A percentile compares a stretch with the other conserved stretches of the same genome.
Conservation (phyloP, 2,329 filamentous ascomycete genomes). For the Alternaria novae-zelandiae region DNA sequence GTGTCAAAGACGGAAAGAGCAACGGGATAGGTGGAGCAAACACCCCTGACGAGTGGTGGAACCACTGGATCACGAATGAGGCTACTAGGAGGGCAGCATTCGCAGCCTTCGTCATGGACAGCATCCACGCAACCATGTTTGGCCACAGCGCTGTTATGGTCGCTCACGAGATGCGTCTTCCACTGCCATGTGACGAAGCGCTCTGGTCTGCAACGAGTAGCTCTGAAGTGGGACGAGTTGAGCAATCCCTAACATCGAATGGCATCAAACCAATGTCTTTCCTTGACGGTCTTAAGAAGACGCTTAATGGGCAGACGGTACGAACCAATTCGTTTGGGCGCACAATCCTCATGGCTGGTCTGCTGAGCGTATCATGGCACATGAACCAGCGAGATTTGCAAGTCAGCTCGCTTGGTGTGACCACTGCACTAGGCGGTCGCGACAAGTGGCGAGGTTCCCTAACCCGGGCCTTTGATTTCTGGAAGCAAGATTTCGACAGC, state of each 20-base stretch:
- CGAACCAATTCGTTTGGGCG: slow-evolving; percentile 92
- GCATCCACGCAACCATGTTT: slow-evolving; percentile 97
- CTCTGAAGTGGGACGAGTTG: slow-evolving; percentile 82
- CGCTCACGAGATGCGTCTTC: slow-evolving; percentile 90
- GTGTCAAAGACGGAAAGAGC: slow-evolving; percentile 67
- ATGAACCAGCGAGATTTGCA: slow-evolving; percentile 97
- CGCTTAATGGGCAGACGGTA: slow-evolving; percentile 82
- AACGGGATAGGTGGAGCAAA: slow-evolving; percentile 60
- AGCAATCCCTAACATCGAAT: slow-evolving; percentile 78
- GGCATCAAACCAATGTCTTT: slow-evolving; percentile 87
- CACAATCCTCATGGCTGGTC: slow-evolving; percentile 89
- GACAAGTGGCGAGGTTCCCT: slow-evolving; percentile 90
- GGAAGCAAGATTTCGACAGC: slow-evolving; percentile 91
- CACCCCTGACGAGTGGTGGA: slow-evolving; percentile 90
- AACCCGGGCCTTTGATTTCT: slow-evolving; percentile 88
- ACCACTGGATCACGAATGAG: slow-evolving; percentile 93
- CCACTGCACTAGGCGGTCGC: slow-evolving; percentile 79
- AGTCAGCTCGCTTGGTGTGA: slow-evolving; percentile 83
- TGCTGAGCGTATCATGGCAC: slow-evolving; percentile 94
- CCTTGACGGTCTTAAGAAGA: slow-evolving; percentile 88
- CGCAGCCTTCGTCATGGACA: slow-evolving; percentile 93
- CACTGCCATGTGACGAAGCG: slow-evolving; percentile 89
- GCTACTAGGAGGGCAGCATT: slow-evolving; percentile 89
- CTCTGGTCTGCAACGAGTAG: slow-evolving; percentile 91
- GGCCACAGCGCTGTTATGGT: slow-evolving; percentile 97